phyloP scores from a whole-genome alignment of 1,139 yeast genomes.

The Suhomyces kunorum region DNA sequence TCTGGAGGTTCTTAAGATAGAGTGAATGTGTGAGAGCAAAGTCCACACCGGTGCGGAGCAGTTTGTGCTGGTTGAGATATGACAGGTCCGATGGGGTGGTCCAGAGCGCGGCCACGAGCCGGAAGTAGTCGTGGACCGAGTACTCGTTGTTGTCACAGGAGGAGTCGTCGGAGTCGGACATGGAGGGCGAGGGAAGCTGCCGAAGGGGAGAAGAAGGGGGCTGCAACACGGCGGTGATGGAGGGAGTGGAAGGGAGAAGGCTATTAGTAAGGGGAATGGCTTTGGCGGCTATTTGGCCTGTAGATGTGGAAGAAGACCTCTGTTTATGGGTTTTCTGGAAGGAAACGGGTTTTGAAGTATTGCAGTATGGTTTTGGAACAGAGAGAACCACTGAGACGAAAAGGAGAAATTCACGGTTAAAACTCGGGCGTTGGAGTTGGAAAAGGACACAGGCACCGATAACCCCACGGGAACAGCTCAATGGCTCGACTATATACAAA shows the following conservation, averaged over 20 bases:
- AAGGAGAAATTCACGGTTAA: no score
- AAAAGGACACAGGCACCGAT: no score
- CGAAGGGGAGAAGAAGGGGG: slow-evolving; percentile 1
- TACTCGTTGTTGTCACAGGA: slow-evolving; percentile 19
- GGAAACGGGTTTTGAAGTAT: no score
- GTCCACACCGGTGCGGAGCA: slow-evolving; percentile 31
- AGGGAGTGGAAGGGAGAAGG: no score
- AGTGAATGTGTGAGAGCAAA: slow-evolving; percentile 29
- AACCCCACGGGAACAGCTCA: no score
- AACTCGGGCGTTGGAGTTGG: no score
- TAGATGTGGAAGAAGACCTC: no score
- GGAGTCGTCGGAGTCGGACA: slow-evolving; percentile 20
- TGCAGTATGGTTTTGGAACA: no score
- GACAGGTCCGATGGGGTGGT: slow-evolving; percentile 15
- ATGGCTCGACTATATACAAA: slow-evolving; percentile 1
- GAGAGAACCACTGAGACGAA: no score
- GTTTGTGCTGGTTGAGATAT: slow-evolving; percentile 24
- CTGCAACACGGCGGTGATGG: background rate
- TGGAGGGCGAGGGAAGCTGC: slow-evolving; percentile 4
- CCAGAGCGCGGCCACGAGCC: slow-evolving; percentile 25
- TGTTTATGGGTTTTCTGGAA: no score
- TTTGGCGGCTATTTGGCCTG: no score
- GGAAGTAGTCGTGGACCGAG: slow-evolving; percentile 26
- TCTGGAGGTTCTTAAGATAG: slow-evolving; percentile 25
- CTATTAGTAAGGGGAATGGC: background rate